Base-by-base conservation (phyloP, 1,284 basidiomycete genomes). In the Rhodotorula sp. region DNA sequence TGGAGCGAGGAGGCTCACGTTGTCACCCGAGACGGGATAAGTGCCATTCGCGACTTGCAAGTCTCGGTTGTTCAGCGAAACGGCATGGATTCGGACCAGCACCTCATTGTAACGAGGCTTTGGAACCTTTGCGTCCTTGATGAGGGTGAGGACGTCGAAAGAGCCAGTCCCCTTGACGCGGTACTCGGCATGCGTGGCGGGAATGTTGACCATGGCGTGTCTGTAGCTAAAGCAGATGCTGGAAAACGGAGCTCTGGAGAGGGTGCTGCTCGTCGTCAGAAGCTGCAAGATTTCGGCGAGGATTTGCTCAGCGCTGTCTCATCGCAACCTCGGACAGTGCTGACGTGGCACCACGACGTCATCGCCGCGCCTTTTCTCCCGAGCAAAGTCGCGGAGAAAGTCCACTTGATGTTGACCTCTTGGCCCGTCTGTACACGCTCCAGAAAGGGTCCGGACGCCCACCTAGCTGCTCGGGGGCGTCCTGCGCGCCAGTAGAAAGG, bases 41-140 rank as follows among this genome's bases (percentile, higher is more conserved):
- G 57, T 61, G 71, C 76, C 76, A 1, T 67, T 76, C 10, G 77
- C 78, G 49, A 56, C 43, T 45, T 63, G 62, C 1, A 79, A 55
- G 69, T 81, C 81, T 38, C 81, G 65, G 2, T 79, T 82, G 76
- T 83, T 83, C 60, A 83, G 76, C 19, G 80, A 80, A 60, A 81
- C 77, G 21, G 79, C 80, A 38, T 60, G 65, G 70, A 81, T 74
- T 6, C 75, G 73, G 57, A 81, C 79, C 31, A 73, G 52, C 16
- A 73, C 67, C 28, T 73, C 69, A 19, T 54, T 64, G 2, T 58
- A 57, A 5, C 45, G 49, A 0, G 69, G 60, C 34, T 28, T 23
- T 0, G 63, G 63, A 4, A 66, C 58, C 10, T 21, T 12, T 21
- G 55, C 43, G 43, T 31, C 26, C 5, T 56, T 28, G 52, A 56